Evolutionary conservation across 768 basidiomycete genomes (phyloP), one percentile per base, ranked within the genome.

Genomic region (Panellus pusillus): DNA sequence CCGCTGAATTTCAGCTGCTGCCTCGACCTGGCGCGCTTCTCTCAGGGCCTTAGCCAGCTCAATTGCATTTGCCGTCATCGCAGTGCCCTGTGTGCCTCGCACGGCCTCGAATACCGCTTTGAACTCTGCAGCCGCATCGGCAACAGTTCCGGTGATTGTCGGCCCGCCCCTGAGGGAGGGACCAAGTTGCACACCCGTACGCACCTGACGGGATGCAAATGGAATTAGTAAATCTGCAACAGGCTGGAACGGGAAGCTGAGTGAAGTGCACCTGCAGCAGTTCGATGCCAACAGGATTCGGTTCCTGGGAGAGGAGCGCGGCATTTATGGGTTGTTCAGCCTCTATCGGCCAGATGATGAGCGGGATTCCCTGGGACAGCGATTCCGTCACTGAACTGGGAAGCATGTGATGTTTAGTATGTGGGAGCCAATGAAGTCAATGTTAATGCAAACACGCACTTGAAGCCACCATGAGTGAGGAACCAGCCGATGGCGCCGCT

Each of bases 311-410:
- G n/a, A n/a, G n/a, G n/a, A n/a, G n/a, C n/a, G n/a, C n/a, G n/a
- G n/a, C n/a, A n/a, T n/a, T n/a, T n/a, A n/a, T n/a, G n/a, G n/a
- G n/a, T n/a, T n/a, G n/a, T 18, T 53, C 52, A 13, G 43, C 52
- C 5, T n/a, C 24, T 9, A 17, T 24, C 9, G 52, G 52, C 52
- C 52, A 53, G 9, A 53, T 38, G 28, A 53, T 53, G 17, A 47
- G 37, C 28, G 52, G 52, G 15, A 53, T 31, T 12, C 44, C 52
- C 18, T 38, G 20, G 14, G 44, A 28, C 27, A 47, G 24, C 9
- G 44, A 45, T 20, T 53, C 52, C n/a, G 52, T 13, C 3, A 47
- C 18, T 9, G 52, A 46, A 44, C 44, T 53, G 35, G 4, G n/a
- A n/a, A n/a, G n/a, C n/a, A n/a, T n/a, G n/a, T n/a, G n/a, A n/a